phyloP scores from a whole-genome alignment of 495 filamentous ascomycete genomes.

The Aspergillus avenaceus region DNA sequence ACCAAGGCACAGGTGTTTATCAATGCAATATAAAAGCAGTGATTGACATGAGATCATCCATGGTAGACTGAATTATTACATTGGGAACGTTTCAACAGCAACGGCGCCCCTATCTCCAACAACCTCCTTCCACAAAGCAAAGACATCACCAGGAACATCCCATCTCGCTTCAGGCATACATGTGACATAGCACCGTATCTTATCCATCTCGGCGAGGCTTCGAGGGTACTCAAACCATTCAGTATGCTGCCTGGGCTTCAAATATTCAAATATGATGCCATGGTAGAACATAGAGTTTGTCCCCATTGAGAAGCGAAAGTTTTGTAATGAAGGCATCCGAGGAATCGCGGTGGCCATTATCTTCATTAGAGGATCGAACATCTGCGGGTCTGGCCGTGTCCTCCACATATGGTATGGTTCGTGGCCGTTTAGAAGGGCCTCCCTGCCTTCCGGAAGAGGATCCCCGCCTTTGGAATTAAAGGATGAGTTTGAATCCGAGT shows the following conservation, averaged over 20 bases:
- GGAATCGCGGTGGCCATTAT: background rate
- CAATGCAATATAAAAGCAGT: too few relatives aligned
- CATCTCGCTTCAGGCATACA: background rate
- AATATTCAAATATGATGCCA: background rate
- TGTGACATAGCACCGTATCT: background rate
- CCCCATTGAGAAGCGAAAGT: background rate
- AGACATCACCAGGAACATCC: background rate
- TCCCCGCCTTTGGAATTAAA: background rate
- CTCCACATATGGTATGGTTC: background rate
- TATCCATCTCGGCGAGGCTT: background rate
- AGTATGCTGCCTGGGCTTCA: background rate
- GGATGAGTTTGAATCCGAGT: constrained; percentile 3
- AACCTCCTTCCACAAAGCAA: background rate
- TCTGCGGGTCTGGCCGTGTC: background rate
- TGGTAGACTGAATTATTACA: too few relatives aligned
- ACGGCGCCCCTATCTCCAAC: background rate
- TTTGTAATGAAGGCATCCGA: background rate
- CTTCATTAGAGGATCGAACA: background rate
- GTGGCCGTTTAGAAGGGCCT: background rate
- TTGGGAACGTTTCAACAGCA: background rate
- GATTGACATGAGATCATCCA: too few relatives aligned
- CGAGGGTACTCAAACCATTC: too few relatives aligned
- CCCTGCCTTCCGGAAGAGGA: background rate
- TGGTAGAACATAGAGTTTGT: background rate
- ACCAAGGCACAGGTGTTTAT: too few relatives aligned